Evolutionary conservation across 2,329 filamentous ascomycete species (phyloP), one percentile per base, ranked within the genome.

Genomic region (Pseudogymnoascus sp.): DNA sequence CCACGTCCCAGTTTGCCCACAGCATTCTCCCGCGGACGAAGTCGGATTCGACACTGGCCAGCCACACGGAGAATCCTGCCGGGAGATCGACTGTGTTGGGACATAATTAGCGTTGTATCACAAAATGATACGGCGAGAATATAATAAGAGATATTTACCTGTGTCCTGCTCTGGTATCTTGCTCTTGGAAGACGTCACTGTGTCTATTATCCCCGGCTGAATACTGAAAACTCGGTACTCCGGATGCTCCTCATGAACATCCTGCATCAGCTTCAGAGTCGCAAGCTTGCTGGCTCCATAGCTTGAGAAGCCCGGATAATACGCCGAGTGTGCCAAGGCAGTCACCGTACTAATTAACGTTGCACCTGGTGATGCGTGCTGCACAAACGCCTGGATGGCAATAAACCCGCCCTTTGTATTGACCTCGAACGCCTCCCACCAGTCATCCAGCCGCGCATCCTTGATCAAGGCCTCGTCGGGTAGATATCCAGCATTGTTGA

Each of bases 1-100:
- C 71, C 3, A 78, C 75, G 70, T 79, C 76, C 75, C 76, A 78
- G 33, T 74, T 72, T 2, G 71, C 71, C 72, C 73, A 76, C 6
- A 76, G 67, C 61, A 69, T 73, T n/a, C 72, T 68, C 2, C 75
- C 75, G 60, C 74, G 72, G 29, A 78, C 64, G 60, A 78, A 79
- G 0, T 69, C 67, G 1, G 74, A 74, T 67, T 79, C 75, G 1
- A 70, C 63, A 10, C 70, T 73, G 1, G 74, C 71, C 2, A 76
- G 65, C 77, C 76, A 79, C 1, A 79, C 70, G 7, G 35, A 35
- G 37, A 66, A 66, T 7, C 29, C 8, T 13, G 19, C 61, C 4
- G 37, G 56, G 10, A 66, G 44, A 11, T 61, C 61, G n/a, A 19
- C 26, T 56, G 26, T 56, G n/a, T 19, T 8, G 10, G 10, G 47